Percentiles rank a stretch among this genome's conserved stretches.
phyloP scores from a whole-genome alignment of 805 yeast genomes.

The Zygotorulaspora chibaensis region DNA sequence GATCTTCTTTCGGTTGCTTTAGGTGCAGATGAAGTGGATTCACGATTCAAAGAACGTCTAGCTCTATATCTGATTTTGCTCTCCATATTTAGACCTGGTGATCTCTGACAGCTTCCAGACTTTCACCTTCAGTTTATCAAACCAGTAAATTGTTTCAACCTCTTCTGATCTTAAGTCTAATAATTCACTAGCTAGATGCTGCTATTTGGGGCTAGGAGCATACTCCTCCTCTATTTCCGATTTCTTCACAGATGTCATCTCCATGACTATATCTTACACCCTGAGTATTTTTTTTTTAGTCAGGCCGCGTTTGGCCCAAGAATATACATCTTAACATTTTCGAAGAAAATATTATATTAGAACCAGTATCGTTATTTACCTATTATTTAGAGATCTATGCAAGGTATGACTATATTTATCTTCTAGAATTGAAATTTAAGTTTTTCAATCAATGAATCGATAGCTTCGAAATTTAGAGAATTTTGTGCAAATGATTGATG shows the following conservation, averaged over 20 bases:
- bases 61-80: slow-evolving; percentile 7
- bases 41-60: neutral
- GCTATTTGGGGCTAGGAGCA: neutral
- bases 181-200: neutral
- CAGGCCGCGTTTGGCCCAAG: no score
- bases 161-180: no score
- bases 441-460: slow-evolving; percentile 64
- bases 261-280: no score
- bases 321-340: no score
- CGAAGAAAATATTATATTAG: no score
- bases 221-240: neutral
- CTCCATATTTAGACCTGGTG: neutral
- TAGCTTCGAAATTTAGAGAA: slow-evolving; percentile 64
- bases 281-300: no score
- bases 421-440: slow-evolving; percentile 27
- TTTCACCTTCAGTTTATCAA: neutral
- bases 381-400: no score
- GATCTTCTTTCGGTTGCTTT: slow-evolving; percentile 43
- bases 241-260: neutral
- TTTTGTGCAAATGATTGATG: slow-evolving; percentile 78
- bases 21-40: neutral
- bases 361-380: no score
- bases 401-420: neutral
- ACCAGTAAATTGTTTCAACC: no score
- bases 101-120: no score